These are phyloP conservation scores for Sugiyamaella neomexicana DNA, from an alignment of 1,139 yeast species.

Conservation along the genomic window DNA sequence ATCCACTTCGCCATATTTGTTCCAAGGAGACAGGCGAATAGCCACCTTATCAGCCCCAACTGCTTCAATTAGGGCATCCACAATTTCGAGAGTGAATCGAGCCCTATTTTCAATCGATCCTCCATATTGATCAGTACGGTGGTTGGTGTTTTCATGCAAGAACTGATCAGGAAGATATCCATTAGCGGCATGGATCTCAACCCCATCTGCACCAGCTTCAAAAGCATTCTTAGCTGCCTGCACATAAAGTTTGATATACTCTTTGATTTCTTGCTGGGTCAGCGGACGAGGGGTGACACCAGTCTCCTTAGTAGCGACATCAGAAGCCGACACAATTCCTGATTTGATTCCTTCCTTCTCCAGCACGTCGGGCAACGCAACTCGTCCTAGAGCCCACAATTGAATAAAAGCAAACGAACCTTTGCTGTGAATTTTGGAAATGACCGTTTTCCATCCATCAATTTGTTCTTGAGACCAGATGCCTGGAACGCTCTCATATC, in stretches of 20 bases:
- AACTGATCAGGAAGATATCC: neutral
- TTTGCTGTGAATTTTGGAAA: neutral
- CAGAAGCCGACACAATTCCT: neutral
- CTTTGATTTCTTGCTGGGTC: neutral
- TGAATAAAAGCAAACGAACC: neutral
- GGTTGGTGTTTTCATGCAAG: neutral
- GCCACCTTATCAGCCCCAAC: neutral
- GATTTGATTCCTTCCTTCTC: neutral
- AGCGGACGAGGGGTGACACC: neutral
- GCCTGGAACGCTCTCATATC: neutral
- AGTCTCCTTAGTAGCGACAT: neutral
- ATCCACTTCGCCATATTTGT: neutral
- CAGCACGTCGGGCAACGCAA: neutral
- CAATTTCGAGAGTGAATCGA: neutral
- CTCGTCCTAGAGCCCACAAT: neutral
- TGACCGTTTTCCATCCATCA: neutral
- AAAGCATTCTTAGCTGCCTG: neutral
- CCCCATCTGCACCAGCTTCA: neutral
- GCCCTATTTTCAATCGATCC: neutral
- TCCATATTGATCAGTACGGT: neutral
- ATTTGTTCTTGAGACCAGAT: neutral
- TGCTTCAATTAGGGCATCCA: neutral
- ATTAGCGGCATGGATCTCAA: neutral
- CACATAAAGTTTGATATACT: neutral
- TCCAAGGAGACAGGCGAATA: neutral